A percentile compares a stretch with the other conserved stretches of the same genome.
phyloP scores from a whole-genome alignment of 2,329 filamentous ascomycete genomes.

The Alternaria postmessia region DNA sequence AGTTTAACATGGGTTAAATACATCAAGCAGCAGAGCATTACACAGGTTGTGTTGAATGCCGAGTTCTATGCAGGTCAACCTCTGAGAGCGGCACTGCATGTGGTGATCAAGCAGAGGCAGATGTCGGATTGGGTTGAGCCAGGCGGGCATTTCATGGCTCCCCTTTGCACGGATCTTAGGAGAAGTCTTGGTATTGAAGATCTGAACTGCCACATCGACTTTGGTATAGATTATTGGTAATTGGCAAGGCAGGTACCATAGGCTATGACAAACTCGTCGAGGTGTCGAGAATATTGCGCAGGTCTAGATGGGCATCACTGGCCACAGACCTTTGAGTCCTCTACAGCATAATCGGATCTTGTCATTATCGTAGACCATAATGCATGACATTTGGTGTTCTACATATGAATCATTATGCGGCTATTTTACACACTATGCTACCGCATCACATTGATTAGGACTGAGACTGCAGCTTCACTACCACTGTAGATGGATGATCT shows the following conservation, averaged over 20 bases:
- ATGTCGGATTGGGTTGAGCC: not conserved
- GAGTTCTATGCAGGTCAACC: not conserved
- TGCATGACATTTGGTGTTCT: not conserved
- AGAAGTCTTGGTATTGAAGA: not conserved
- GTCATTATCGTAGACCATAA: not conserved
- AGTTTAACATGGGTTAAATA: slow-evolving; percentile 1
- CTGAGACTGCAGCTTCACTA: slow-evolving; percentile 12
- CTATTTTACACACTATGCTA: not conserved
- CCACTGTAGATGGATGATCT: slow-evolving; percentile 5
- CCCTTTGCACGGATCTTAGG: not conserved
- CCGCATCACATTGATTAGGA: not conserved
- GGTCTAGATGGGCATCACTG: not conserved
- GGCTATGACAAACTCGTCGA: not conserved
- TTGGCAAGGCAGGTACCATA: not conserved
- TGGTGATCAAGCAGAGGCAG: slow-evolving; percentile 2
- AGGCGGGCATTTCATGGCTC: not conserved
- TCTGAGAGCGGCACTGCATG: not conserved
- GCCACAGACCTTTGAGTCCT: not conserved
- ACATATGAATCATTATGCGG: not conserved
- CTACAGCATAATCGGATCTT: no score
- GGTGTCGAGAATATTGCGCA: not conserved
- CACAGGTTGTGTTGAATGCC: not conserved
- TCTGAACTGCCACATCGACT: not conserved
- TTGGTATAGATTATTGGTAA: not conserved
- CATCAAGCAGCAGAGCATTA: slow-evolving; percentile 6